Conservation (phyloP, 163 green algal species). For the Scenedesmus sp. region DNA sequence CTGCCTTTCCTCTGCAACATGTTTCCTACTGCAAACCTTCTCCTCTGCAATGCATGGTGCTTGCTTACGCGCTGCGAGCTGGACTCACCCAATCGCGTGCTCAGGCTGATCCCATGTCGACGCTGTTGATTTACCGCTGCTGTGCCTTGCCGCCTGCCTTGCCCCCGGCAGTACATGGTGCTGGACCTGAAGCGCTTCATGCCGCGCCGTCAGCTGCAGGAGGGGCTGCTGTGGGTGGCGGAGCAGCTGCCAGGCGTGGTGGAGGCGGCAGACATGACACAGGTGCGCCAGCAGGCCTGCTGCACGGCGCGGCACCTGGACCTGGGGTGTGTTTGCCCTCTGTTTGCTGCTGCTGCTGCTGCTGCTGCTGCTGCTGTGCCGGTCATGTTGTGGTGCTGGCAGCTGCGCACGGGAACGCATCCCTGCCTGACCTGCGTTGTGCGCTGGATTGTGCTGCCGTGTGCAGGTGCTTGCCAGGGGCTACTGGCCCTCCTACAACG, state of each 20-base stretch:
- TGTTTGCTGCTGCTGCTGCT: too few species aligned
- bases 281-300: background rate
- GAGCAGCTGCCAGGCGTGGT: slow-evolving; percentile 78
- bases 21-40: too few species aligned
- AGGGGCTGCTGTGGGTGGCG: slow-evolving; percentile 70
- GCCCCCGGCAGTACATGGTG: slow-evolving; percentile 75
- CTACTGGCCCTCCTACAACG: slow-evolving; percentile 82
- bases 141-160: background rate
- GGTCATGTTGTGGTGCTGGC: background rate
- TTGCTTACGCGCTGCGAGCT: too few species aligned
- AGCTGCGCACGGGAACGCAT: too few species aligned
- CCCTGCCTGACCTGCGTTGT: too few species aligned
- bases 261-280: slow-evolving; percentile 71
- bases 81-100: background rate
- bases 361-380: background rate
- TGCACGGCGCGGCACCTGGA: background rate
- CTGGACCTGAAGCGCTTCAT: slow-evolving; percentile 66
- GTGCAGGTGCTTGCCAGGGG: slow-evolving; percentile 62
- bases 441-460: background rate
- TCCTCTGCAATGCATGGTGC: background rate
- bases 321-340: background rate
- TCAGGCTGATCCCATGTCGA: background rate
- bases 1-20: too few species aligned
- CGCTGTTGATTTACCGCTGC: background rate
- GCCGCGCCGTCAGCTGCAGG: slow-evolving; percentile 50